phyloP scores from a whole-genome alignment of 1,284 basidiomycete genomes.

The Cutaneotrichosporon cavernicola region DNA sequence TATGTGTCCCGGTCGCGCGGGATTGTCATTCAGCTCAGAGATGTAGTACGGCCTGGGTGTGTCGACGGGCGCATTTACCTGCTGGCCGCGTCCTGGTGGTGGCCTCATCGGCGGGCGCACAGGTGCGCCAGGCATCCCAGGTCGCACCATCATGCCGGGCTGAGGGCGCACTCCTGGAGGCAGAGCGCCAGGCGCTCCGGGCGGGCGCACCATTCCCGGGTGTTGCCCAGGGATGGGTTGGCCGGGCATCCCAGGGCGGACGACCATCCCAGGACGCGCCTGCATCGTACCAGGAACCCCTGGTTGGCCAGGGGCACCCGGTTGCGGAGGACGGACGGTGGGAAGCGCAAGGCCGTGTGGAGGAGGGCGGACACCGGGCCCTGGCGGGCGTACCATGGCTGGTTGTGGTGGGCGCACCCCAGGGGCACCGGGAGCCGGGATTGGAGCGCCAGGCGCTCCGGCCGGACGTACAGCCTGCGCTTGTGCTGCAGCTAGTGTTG shows the following conservation, averaged over 20 bases:
- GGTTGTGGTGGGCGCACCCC: slow-evolving; percentile 7
- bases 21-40: slow-evolving; percentile 47
- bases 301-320: background rate
- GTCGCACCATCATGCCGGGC: slow-evolving; percentile 14
- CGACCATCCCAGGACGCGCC: slow-evolving; percentile 6
- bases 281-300: background rate
- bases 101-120: slow-evolving; percentile 12
- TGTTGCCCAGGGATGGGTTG: background rate
- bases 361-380: background rate
- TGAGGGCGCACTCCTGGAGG: slow-evolving; percentile 12
- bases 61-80: slow-evolving; percentile 23
- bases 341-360: background rate
- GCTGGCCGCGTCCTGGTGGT: slow-evolving; percentile 4
- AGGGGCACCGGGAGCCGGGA: background rate
- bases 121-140: slow-evolving; percentile 7
- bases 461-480: slow-evolving; percentile 13
- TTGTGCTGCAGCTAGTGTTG: slow-evolving; percentile 12
- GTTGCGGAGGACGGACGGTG: slow-evolving; percentile 6
- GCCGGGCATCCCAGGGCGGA: slow-evolving; percentile 9
- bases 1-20: slow-evolving; percentile 47
- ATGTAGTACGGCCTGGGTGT: slow-evolving; percentile 44
- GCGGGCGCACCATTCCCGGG: slow-evolving; percentile 8
- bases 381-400: background rate
- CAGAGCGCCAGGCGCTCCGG: slow-evolving; percentile 8
- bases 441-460: background rate